Base-by-base conservation (phyloP, 495 filamentous ascomycete species). In the Penicillium steckii region DNA sequence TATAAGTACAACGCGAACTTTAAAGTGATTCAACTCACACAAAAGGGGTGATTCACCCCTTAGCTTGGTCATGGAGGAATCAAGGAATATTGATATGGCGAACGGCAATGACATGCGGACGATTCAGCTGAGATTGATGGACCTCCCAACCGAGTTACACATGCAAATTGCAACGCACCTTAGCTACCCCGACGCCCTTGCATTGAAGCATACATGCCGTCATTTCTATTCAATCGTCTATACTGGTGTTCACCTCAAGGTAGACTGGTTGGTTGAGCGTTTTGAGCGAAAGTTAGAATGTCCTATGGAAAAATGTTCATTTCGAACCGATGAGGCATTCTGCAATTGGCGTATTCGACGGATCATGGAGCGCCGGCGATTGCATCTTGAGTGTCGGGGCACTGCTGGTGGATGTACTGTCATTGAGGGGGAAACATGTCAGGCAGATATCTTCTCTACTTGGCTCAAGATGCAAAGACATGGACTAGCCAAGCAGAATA, bases 91-190 rank as follows among this genome's bases (percentile, higher is more conserved):
- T 29, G 12, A 29, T 29, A 29, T 12, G 5, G 27, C n/a, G n/a
- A n/a, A n/a, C n/a, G n/a, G n/a, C n/a, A n/a, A n/a, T n/a, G n/a
- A n/a, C n/a, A n/a, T n/a, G n/a, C n/a, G n/a, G n/a, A n/a, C 12
- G 27, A 5, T 12, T 29, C 27, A 12, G 18, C 38, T 41, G 12
- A 8, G 18, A 12, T 21, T 41, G n/a, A 22, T 71, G 64, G 50
- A 58, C 35, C 74, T 89, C 8, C 85, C 85, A 2, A 73, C 82
- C 19, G 85, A 89, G 59, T 76, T 89, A 23, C 85, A 87, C 76
- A 24, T 85, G 63, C 59, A 93, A 83, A 80, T 96, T 80, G 75
- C 91, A 84, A 58, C 89, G 65, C 55, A 90, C 81, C 71, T 96
- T 85, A 53, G 88, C 68, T 60, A 88, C 72, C 66, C 91, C 61